Base-by-base conservation (phyloP, 1,139 yeast genomes). In the Scheffersomyces quercinus region DNA sequence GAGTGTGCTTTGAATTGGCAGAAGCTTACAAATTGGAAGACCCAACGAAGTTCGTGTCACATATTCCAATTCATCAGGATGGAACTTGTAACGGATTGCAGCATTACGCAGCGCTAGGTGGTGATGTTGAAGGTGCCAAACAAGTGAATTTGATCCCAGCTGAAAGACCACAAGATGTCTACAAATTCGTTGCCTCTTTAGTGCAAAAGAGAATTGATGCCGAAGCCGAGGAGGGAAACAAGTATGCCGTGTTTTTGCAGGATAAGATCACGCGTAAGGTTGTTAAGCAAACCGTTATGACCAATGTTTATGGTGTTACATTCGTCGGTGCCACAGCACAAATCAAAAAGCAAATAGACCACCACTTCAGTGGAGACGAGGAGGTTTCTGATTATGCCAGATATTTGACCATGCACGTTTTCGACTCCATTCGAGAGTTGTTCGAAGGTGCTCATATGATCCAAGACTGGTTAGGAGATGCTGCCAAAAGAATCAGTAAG, bases 51-150 rank as follows among this genome's bases (percentile, higher is more conserved):
- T 90, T 67, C 58, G 68, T 85, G 20, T 86, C 95, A 2, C 89
- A 87, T 56, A 80, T 89, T 49, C 97, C 98, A 1, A 89, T 93
- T 12, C 98, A 93, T 63, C 97, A 90, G 67, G 99, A 93, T 67
- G 99, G 99, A 54, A 88, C 98, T 0, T 93, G 99, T 69, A 93
- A 93, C 61, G 99, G 99, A 6, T 75, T 93, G 46, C 99, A 93
- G 65, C 99, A 93, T 67, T 93, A 93, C 67, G 98, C 99, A 12
- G 99, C 99, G 0, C 75, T 93, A 35, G 99, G 98, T 56, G 97
- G 98, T 65, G 98, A 93, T 67, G 57, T 82, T 26, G 97, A 88
- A 62, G 99, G 99, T 63, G 99, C 98, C 0, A 77, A 75, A 39
- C 97, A 91, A 67, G 99, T 93, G 32, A 93, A 93, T 59, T 70